Percentiles rank a stretch among this genome's conserved stretches.
Conservation (phyloP, 202 grass and related monocot genomes). For the Setaria viridis region DNA sequence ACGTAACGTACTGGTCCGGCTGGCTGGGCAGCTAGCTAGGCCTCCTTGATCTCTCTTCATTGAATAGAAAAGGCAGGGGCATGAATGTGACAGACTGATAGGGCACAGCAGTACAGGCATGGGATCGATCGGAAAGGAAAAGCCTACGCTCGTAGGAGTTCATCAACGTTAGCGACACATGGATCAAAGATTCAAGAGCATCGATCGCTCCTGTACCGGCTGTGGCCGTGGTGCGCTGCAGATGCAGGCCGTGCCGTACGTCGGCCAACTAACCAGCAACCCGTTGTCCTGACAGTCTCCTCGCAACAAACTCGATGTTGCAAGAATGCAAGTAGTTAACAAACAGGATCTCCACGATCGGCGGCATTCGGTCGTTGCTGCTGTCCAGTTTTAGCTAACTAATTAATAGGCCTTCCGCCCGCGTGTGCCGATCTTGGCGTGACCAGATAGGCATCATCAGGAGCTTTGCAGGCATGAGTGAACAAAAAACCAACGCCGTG, state of each 20-base stretch:
- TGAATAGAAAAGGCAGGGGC: slow-evolving; percentile 1
- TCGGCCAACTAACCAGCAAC: slow-evolving; percentile 11
- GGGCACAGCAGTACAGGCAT: not conserved
- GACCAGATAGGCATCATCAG: not conserved
- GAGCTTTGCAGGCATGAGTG: too few relatives aligned
- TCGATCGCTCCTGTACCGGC: not conserved
- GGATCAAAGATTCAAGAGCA: not conserved
- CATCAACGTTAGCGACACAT: not conserved
- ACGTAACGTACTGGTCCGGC: not conserved
- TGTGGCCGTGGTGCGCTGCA: too few relatives aligned
- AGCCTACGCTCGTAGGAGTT: not conserved
- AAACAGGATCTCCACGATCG: slow-evolving; percentile 5
- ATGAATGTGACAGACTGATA: too few relatives aligned
- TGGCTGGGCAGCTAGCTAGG: not conserved
- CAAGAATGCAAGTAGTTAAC: not conserved
- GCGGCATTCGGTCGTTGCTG: too few relatives aligned
- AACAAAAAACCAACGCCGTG: too few relatives aligned
- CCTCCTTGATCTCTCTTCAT: not conserved
- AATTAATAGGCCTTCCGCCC: too few relatives aligned
- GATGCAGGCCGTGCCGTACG: slow-evolving; percentile 13
- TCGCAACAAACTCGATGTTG: slow-evolving; percentile 33
- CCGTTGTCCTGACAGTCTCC: slow-evolving; percentile 2
- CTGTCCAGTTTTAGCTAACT: not conserved
- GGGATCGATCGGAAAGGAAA: too few relatives aligned
- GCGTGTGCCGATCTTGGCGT: not conserved